Evolutionary conservation across 2,329 filamentous ascomycete species (phyloP).

Genomic region (Diaporthe citrichinensis): DNA sequence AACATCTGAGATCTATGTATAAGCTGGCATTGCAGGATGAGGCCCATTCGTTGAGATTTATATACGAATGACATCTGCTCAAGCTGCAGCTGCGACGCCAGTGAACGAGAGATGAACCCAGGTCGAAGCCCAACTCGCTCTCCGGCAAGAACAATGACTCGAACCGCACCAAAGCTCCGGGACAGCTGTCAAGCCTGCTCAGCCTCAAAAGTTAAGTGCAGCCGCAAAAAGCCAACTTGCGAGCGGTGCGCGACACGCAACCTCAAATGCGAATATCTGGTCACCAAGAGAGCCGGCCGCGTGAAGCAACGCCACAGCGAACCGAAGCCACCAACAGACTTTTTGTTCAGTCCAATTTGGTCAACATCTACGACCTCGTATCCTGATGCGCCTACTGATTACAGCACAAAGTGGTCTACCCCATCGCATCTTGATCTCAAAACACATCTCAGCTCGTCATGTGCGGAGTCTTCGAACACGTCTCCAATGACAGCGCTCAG

Average conservation of each 20-base stretch:
- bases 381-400: not conserved
- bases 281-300: constrained; percentile 46
- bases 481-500: not conserved
- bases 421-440: not conserved
- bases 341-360: not conserved
- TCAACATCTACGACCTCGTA: not conserved
- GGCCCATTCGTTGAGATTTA: too few relatives aligned
- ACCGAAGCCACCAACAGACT: not conserved
- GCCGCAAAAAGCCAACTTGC: constrained; percentile 53
- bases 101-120: not conserved
- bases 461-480: not conserved
- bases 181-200: constrained; percentile 55
- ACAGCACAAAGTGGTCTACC: constrained; percentile 4
- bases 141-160: constrained; percentile 8
- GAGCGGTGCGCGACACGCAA: constrained; percentile 51
- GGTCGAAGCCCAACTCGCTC: not conserved
- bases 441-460: not conserved
- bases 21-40: not conserved
- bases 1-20: not conserved
- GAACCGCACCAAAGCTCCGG: constrained; percentile 47
- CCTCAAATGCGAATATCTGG: constrained; percentile 52
- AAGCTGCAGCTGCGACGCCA: not conserved
- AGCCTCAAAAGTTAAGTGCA: constrained; percentile 54
- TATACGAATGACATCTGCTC: not conserved
- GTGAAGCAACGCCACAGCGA: constrained; percentile 33